Evolutionary conservation across 2,329 filamentous ascomycete species (phyloP).

Genomic region (Hymenoscyphus fructigenus): DNA sequence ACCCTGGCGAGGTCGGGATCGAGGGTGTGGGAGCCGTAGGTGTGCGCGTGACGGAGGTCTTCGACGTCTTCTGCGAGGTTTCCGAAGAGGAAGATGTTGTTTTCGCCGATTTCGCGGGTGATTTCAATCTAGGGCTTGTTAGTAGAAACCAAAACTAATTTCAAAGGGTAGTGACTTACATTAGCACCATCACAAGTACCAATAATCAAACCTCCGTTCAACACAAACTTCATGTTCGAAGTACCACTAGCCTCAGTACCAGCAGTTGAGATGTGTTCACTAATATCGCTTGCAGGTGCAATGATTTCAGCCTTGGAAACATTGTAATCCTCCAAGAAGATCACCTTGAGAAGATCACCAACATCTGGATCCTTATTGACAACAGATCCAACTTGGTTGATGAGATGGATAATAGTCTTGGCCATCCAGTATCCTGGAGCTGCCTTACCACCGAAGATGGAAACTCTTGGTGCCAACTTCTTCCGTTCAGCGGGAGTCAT

Average conservation of each 20-base stretch:
- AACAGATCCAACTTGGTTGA: conserved; percentile 87
- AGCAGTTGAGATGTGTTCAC: conserved; percentile 97
- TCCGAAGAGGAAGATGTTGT: conserved; percentile 98
- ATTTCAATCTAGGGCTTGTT: conserved; percentile 73
- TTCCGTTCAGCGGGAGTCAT: conserved; percentile 82
- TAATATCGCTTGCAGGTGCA: conserved; percentile 88
- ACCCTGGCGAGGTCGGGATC: conserved; percentile 77
- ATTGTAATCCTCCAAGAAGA: conserved; percentile 98
- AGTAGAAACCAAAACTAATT: conserved; percentile 7
- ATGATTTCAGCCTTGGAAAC: conserved; percentile 99
- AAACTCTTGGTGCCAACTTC: conserved; percentile 83
- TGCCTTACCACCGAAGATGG: conserved; percentile 96
- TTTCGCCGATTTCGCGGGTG: conserved; percentile 91
- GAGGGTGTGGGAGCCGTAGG: conserved; percentile 75
- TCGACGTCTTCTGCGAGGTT: conserved; percentile 96
- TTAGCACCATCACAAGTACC: conserved; percentile 98
- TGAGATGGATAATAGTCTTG: conserved; percentile 95
- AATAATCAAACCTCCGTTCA: conserved; percentile 96
- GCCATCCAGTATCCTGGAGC: conserved; percentile 99
- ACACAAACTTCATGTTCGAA: conserved; percentile 99
- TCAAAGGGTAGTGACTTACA: conserved; percentile 52
- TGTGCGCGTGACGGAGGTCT: conserved; percentile 87
- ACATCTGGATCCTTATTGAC: conserved; percentile 92
- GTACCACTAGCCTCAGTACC: conserved; percentile 89
- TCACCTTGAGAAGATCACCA: conserved; percentile 91